Conservation (phyloP, 2,329 filamentous ascomycete genomes). For the Cryoendolithus antarcticus region DNA sequence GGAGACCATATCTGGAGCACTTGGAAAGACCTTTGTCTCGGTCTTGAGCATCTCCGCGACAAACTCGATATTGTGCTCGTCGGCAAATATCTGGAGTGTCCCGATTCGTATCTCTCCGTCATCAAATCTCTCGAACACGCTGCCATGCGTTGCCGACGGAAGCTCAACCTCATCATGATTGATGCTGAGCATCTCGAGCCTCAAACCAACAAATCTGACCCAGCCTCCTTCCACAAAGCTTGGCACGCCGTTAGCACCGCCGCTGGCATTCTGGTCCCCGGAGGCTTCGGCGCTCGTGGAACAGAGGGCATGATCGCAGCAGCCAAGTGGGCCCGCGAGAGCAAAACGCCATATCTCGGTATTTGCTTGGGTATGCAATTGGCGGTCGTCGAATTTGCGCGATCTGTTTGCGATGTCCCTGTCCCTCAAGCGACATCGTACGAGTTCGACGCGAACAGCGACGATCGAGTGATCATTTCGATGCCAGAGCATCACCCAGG, state of each 20-base stretch:
- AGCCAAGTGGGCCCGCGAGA: conserved; percentile 74
- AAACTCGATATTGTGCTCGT: conserved; percentile 73
- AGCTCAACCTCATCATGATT: conserved; percentile 71
- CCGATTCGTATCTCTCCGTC: conserved; percentile 77
- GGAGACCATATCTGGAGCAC: conserved; percentile 62
- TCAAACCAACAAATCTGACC: conserved; percentile 46
- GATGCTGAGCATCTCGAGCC: conserved; percentile 76
- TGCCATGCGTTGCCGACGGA: conserved; percentile 71
- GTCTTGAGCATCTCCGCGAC: conserved; percentile 54
- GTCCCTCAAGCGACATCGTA: conserved; percentile 40
- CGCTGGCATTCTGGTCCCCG: conserved; percentile 55
- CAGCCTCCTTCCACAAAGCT: conserved; percentile 62
- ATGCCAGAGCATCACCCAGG: conserved; percentile 79
- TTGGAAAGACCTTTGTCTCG: conserved; percentile 62
- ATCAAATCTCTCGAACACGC: conserved; percentile 83
- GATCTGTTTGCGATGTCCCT: conserved; percentile 55
- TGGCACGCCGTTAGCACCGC: conserved; percentile 71
- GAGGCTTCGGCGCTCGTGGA: conserved; percentile 70
- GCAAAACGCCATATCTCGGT: conserved; percentile 71
- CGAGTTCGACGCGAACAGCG: conserved; percentile 46
- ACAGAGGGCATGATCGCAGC: conserved; percentile 83
- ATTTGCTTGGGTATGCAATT: conserved; percentile 90
- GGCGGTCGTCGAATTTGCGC: conserved; percentile 78
- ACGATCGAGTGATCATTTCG: conserved; percentile 65
- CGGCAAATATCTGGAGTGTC: conserved; percentile 77